Conservation (phyloP, 2,329 filamentous ascomycete genomes). For the Domatiomyces catenatus region DNA sequence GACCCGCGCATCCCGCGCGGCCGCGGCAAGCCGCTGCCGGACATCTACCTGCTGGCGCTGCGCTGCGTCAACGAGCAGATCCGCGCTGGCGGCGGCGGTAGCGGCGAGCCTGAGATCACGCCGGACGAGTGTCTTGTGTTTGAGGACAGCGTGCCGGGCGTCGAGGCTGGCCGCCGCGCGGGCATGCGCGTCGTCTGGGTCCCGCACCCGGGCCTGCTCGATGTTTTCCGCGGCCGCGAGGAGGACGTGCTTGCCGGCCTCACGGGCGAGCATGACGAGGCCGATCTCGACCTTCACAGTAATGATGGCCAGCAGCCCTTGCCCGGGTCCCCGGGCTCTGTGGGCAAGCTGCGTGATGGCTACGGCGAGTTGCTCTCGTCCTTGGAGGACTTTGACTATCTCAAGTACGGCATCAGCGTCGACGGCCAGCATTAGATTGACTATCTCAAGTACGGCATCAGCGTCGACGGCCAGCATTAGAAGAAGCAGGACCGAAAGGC, state of each 20-base stretch:
- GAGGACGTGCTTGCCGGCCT: conserved; percentile 67
- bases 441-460: conserved; percentile 45
- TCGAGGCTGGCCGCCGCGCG: conserved; percentile 76
- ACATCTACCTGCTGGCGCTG: conserved; percentile 83
- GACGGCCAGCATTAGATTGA: conserved; percentile 29
- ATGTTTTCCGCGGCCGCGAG: conserved; percentile 63
- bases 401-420: conserved; percentile 39
- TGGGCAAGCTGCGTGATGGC: conserved; percentile 45
- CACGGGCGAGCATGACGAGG: conserved; percentile 53
- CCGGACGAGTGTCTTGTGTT: conserved; percentile 91
- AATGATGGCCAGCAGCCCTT: conserved; percentile 18
- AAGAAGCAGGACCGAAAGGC: too few species aligned
- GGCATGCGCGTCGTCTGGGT: conserved; percentile 93
- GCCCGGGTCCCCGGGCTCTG: conserved; percentile 30
- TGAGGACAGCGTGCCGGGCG: conserved; percentile 84
- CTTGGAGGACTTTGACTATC: conserved; percentile 46
- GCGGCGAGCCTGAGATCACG: conserved; percentile 45
- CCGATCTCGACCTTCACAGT: conserved; percentile 9
- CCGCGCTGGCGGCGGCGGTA: conserved; percentile 29
- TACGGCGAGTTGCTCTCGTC: conserved; percentile 39
- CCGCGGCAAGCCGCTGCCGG: conserved; percentile 82
- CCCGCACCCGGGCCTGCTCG: conserved; percentile 63
- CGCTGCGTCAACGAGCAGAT: conserved; percentile 68
- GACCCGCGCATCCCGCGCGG: conserved; percentile 62
- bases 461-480: conserved; percentile 13